Evolutionary conservation across 202 grass and related monocot species (phyloP).

Genomic region (Dendrocalamus latiflorus): DNA sequence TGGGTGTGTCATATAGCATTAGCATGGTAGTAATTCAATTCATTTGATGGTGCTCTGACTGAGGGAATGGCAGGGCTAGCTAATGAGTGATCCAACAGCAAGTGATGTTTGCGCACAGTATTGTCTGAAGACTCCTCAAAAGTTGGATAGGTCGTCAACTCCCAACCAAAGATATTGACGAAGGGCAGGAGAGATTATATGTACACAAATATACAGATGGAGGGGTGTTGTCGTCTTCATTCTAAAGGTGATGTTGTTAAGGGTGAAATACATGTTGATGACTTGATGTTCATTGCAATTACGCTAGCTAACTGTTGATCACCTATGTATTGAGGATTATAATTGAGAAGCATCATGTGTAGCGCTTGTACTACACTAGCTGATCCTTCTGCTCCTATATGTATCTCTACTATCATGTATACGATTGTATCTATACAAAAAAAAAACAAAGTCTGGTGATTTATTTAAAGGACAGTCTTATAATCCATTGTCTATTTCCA

Average conservation of each 20-base stretch:
- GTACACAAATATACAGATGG: not conserved
- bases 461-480: too few species aligned
- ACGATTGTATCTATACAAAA: not conserved
- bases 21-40: not conserved
- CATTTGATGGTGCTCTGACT: not conserved
- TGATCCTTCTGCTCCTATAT: not conserved
- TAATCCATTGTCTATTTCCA: too few species aligned
- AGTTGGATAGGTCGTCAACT: slow-evolving; percentile 17
- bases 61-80: not conserved
- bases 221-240: slow-evolving; percentile 6
- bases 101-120: not conserved
- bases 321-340: not conserved
- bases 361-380: not conserved
- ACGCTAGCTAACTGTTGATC: not conserved
- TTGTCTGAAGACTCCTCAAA: not conserved
- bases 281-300: not conserved
- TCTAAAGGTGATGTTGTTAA: not conserved
- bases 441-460: not conserved
- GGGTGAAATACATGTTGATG: not conserved
- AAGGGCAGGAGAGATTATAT: not conserved
- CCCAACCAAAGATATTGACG: slow-evolving; percentile 9
- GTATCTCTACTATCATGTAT: not conserved
- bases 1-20: not conserved
- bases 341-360: not conserved
- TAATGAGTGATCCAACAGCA: slow-evolving; percentile 14